phyloP scores from a whole-genome alignment of 139 green algal genomes.

The Chlorella sp. region DNA sequence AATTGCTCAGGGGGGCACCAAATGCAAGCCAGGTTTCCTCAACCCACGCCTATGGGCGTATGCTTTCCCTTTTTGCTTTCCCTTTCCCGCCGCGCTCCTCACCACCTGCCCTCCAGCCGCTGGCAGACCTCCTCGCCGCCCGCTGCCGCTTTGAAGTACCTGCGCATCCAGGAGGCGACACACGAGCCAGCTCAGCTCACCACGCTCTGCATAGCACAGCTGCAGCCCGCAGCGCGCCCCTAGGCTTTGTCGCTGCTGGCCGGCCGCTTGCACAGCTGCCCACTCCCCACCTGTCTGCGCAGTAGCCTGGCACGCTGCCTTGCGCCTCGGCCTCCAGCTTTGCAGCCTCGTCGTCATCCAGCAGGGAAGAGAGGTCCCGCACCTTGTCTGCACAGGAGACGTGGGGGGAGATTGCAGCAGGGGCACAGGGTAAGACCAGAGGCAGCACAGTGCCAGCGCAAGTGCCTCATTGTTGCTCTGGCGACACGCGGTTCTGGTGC shows the following conservation, averaged over 20 bases:
- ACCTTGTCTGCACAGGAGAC: slow-evolving; percentile 49
- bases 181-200: not conserved
- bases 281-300: slow-evolving; percentile 47
- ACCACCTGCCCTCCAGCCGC: slow-evolving; percentile 23
- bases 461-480: not conserved
- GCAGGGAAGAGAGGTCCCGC: slow-evolving; percentile 47
- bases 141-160: slow-evolving; percentile 44
- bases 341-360: slow-evolving; percentile 64
- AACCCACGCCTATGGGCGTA: not conserved
- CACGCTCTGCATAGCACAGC: not conserved
- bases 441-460: not conserved
- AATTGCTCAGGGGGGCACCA: too few relatives aligned
- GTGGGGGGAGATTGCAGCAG: too few relatives aligned
- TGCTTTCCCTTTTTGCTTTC: not conserved
- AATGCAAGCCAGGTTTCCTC: not conserved
- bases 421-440: too few relatives aligned
- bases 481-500: not conserved
- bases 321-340: slow-evolving; percentile 59
- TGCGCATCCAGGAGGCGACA: not conserved
- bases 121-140: slow-evolving; percentile 41
- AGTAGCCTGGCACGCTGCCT: slow-evolving; percentile 58
- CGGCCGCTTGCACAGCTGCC: slow-evolving; percentile 19
- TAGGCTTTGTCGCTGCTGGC: not conserved
- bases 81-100: not conserved
- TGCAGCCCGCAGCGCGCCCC: not conserved